phyloP scores from a whole-genome alignment of 169 alveolate genomes.

The Plasmodium vivax region DNA sequence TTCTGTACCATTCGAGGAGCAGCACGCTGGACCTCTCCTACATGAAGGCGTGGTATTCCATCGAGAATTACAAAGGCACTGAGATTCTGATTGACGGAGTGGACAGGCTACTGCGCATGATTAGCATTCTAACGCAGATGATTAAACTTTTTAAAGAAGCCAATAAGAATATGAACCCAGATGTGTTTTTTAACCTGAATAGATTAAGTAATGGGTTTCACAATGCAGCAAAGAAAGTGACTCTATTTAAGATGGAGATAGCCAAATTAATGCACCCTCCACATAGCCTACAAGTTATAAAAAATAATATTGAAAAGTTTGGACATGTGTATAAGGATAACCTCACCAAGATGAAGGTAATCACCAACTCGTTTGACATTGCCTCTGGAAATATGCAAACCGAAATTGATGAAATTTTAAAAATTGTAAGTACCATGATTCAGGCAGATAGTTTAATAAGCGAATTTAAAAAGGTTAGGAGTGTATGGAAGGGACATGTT shows the following conservation, averaged over 20 bases:
- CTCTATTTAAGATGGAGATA: not conserved
- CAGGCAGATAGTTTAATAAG: slow-evolving; percentile 3
- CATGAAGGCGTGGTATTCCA: not conserved
- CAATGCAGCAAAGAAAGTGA: not conserved
- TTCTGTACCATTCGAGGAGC: not conserved
- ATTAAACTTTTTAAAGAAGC: not conserved
- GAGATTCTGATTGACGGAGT: not conserved
- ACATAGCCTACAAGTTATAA: not conserved
- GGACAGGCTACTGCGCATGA: not conserved
- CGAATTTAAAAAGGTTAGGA: slow-evolving; percentile 23
- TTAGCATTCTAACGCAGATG: not conserved
- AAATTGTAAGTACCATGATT: not conserved
- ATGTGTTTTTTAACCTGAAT: not conserved
- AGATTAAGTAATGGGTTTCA: not conserved
- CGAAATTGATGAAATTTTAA: slow-evolving; percentile 21
- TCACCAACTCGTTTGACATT: not conserved
- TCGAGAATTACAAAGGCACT: slow-evolving; percentile 9
- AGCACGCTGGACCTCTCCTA: not conserved
- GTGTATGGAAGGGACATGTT: slow-evolving; percentile 3
- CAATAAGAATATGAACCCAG: slow-evolving; percentile 8
- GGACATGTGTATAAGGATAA: slow-evolving; percentile 38
- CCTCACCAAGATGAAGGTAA: not conserved
- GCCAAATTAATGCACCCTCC: slow-evolving; percentile 7
- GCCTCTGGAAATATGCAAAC: slow-evolving; percentile 15
- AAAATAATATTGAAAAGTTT: slow-evolving; percentile 10